Conservation (phyloP, 768 basidiomycete species). For the Boletus tylopilopsis region DNA sequence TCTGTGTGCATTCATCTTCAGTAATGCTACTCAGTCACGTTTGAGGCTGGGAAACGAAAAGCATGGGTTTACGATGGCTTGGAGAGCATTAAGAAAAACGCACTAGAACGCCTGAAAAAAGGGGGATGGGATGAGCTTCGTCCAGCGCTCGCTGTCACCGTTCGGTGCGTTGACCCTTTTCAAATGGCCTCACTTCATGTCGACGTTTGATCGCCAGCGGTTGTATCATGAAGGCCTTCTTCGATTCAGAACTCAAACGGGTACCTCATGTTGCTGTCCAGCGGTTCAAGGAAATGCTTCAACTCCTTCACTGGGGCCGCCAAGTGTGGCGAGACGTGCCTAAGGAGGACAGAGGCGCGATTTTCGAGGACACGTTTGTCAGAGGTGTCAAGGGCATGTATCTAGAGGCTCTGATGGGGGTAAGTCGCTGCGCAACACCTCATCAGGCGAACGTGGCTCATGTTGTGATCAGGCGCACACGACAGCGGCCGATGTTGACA, state of each 20-base stretch:
- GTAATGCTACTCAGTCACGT: neutral
- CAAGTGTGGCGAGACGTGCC: constrained; percentile 1
- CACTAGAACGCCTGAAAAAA: neutral
- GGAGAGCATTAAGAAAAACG: neutral
- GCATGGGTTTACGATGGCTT: neutral
- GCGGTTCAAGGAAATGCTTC: neutral
- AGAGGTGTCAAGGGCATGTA: neutral
- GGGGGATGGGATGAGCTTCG: neutral
- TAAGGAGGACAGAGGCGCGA: neutral
- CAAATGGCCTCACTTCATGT: neutral
- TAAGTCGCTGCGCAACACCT: neutral
- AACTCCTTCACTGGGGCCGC: constrained; percentile 3
- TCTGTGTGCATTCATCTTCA: neutral
- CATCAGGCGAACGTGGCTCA: neutral
- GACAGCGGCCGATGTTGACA: neutral
- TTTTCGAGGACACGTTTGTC: constrained; percentile 2
- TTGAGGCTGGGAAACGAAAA: neutral
- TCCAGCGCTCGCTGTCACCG: neutral
- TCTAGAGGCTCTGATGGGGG: neutral
- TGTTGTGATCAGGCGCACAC: neutral
- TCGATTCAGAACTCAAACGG: neutral
- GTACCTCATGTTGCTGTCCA: neutral
- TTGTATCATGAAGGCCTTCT: neutral
- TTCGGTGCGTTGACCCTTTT: neutral
- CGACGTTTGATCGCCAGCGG: neutral